These are phyloP conservation scores for Oxyria digyna DNA, from an alignment of 148 eudicot genomes.

Conservation along the genomic window DNA sequence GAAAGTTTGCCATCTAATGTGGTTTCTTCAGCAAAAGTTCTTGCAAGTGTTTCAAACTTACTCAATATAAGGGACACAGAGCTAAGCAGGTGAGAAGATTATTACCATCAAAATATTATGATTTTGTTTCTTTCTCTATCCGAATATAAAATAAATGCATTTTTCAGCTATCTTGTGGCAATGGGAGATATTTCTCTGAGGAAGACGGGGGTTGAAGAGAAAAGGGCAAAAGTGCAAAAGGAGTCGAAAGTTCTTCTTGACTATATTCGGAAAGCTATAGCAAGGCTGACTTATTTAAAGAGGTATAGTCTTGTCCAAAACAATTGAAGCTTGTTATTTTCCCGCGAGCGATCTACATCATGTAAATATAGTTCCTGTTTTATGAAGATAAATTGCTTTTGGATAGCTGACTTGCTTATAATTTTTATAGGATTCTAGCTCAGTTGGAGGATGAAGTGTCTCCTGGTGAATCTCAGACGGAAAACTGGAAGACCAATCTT, in stretches of 20 bases:
- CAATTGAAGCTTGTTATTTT: background rate
- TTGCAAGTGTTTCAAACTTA: slow-evolving; percentile 28
- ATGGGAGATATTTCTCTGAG: slow-evolving; percentile 87
- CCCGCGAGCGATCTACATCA: too few relatives aligned
- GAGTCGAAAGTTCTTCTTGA: slow-evolving; percentile 90
- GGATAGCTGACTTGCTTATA: background rate
- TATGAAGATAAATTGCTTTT: too few relatives aligned
- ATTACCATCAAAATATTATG: background rate
- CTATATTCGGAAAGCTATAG: slow-evolving; percentile 86
- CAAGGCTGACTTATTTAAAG: slow-evolving; percentile 85
- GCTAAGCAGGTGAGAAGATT: slow-evolving; percentile 70
- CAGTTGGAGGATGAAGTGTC: slow-evolving; percentile 87
- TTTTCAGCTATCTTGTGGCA: slow-evolving; percentile 70
- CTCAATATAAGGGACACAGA: slow-evolving; percentile 90
- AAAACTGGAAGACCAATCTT: slow-evolving; percentile 75
- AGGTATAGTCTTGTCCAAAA: slow-evolving; percentile 30
- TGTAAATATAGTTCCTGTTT: too few relatives aligned
- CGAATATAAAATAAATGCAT: slow-evolving; percentile 2
- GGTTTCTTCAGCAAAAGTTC: slow-evolving; percentile 73
- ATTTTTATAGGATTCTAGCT: slow-evolving; percentile 52
- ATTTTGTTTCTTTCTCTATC: background rate
- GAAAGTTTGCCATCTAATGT: slow-evolving; percentile 85
- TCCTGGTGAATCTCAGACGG: slow-evolving; percentile 84
- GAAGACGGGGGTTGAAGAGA: slow-evolving; percentile 89
- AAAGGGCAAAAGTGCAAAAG: slow-evolving; percentile 84